These are phyloP conservation scores for Isabelozyma rhagii DNA, from an alignment of 805 yeast species.

Conservation along the genomic window DNA sequence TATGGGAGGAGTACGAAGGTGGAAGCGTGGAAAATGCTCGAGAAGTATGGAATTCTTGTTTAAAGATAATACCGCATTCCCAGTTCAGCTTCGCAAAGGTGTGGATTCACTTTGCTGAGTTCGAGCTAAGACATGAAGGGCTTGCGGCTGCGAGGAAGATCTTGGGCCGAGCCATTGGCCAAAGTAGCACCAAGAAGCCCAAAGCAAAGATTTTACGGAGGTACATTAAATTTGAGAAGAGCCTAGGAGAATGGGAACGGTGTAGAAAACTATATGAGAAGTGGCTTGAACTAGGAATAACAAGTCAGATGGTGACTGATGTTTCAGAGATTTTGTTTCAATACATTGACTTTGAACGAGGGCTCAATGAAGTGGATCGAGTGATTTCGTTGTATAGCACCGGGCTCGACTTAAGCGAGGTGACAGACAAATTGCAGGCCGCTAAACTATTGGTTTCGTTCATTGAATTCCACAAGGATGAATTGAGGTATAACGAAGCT, in stretches of 20 bases:
- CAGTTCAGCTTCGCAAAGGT: constrained; percentile 64
- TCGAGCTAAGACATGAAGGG: constrained; percentile 59
- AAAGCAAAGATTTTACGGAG: constrained; percentile 54
- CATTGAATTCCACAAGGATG: constrained; percentile 62
- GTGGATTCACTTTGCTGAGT: constrained; percentile 72
- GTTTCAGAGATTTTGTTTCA: constrained; percentile 48
- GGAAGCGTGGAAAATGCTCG: constrained; percentile 47
- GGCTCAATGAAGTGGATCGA: constrained; percentile 66
- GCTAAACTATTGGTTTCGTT: constrained; percentile 26
- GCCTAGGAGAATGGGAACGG: constrained; percentile 75
- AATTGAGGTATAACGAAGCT: constrained; percentile 53
- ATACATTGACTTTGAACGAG: constrained; percentile 67
- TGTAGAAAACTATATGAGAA: constrained; percentile 71
- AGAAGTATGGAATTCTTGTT: constrained; percentile 46
- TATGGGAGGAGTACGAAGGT: constrained; percentile 53
- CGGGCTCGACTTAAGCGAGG: constrained; percentile 33
- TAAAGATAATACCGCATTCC: constrained; percentile 54
- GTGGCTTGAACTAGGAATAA: constrained; percentile 43
- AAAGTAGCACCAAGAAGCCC: constrained; percentile 38
- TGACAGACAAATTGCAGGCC: constrained; percentile 24
- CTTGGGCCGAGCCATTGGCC: constrained; percentile 71
- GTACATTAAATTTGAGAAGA: constrained; percentile 67
- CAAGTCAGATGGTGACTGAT: constrained; percentile 3
- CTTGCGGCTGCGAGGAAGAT: constrained; percentile 59
- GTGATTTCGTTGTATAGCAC: constrained; percentile 60